Conservation (phyloP, 2,329 filamentous ascomycete genomes). For the Xylariaceae sp. region DNA sequence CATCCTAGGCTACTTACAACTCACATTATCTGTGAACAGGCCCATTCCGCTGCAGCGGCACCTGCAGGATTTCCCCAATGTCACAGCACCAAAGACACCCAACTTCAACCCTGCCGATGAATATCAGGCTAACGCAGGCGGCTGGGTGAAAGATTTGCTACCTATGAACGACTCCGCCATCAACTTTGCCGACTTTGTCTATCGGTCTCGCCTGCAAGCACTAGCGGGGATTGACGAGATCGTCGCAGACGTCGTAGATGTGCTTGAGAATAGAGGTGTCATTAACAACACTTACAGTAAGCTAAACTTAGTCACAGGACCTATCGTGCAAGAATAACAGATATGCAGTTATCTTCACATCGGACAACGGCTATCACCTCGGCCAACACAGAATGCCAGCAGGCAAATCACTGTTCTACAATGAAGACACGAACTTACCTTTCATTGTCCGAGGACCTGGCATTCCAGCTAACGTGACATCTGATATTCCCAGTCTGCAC, state of each 20-base stretch:
- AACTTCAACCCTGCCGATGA: slow-evolving; percentile 14
- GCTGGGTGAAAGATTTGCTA: slow-evolving; percentile 8
- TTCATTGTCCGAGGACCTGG: slow-evolving; percentile 41
- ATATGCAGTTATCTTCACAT: slow-evolving; percentile 18
- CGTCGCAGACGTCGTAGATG: neutral
- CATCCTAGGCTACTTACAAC: neutral
- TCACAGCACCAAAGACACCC: slow-evolving; percentile 1
- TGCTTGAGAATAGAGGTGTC: neutral
- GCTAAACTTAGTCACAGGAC: neutral
- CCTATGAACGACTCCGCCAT: slow-evolving; percentile 12
- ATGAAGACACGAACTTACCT: slow-evolving; percentile 43
- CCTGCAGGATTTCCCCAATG: neutral
- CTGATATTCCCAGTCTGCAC: slow-evolving; percentile 35
- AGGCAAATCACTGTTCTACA: slow-evolving; percentile 40
- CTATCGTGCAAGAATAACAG: neutral
- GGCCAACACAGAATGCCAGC: slow-evolving; percentile 37
- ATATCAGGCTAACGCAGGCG: neutral
- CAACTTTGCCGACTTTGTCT: slow-evolving; percentile 13
- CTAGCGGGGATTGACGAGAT: slow-evolving; percentile 11
- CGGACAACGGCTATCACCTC: slow-evolving; percentile 42
- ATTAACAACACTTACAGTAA: slow-evolving; percentile 17
- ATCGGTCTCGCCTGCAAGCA: slow-evolving; percentile 6
- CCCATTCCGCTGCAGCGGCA: slow-evolving; percentile 1
- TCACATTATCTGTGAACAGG: neutral
- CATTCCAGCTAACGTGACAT: slow-evolving; percentile 29